These are phyloP conservation scores for Inosperma sp. DNA, from an alignment of 768 basidiomycete genomes.

Conservation along the genomic window DNA sequence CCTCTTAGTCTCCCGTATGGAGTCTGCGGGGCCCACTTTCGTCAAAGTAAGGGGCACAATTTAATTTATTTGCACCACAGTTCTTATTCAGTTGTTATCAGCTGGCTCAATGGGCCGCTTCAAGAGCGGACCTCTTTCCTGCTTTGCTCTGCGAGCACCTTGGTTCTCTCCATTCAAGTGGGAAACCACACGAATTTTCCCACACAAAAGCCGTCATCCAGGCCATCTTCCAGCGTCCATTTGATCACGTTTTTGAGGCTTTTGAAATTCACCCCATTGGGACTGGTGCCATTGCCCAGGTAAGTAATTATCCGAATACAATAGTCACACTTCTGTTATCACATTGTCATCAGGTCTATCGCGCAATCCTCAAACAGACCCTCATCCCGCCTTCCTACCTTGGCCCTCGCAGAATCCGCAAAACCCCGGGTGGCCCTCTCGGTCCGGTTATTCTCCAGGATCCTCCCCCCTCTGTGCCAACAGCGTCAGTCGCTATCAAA, in stretches of 20 bases:
- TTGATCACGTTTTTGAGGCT: slow-evolving; percentile 86
- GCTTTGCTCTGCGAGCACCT: slow-evolving; percentile 77
- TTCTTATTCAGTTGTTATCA: slow-evolving; percentile 29
- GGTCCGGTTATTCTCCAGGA: slow-evolving; percentile 55
- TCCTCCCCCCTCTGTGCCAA: slow-evolving; percentile 70
- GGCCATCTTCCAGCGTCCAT: slow-evolving; percentile 74
- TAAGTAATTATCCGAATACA: slow-evolving; percentile 19
- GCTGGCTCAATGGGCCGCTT: slow-evolving; percentile 98
- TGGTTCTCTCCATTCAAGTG: slow-evolving; percentile 84
- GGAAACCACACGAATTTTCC: slow-evolving; percentile 69
- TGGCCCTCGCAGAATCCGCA: slow-evolving; percentile 60
- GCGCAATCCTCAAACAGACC: slow-evolving; percentile 77
- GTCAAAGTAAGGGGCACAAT: slow-evolving; percentile 76
- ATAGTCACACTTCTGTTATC: neutral
- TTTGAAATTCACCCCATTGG: slow-evolving; percentile 88
- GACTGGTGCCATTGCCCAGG: slow-evolving; percentile 98
- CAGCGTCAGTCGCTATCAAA: slow-evolving; percentile 91
- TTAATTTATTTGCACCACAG: slow-evolving; percentile 3
- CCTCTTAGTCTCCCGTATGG: slow-evolving; percentile 85
- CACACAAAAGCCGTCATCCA: slow-evolving; percentile 84
- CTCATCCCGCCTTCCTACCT: slow-evolving; percentile 84
- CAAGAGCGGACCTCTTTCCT: slow-evolving; percentile 91
- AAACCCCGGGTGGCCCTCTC: slow-evolving; percentile 42
- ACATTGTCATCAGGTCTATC: slow-evolving; percentile 61
- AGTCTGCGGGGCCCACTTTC: slow-evolving; percentile 93